A percentile compares a stretch with the other conserved stretches of the same genome.
These are phyloP conservation scores for Sporothrix humicola DNA, from an alignment of 2,329 filamentous ascomycete genomes.

Conservation along the genomic window DNA sequence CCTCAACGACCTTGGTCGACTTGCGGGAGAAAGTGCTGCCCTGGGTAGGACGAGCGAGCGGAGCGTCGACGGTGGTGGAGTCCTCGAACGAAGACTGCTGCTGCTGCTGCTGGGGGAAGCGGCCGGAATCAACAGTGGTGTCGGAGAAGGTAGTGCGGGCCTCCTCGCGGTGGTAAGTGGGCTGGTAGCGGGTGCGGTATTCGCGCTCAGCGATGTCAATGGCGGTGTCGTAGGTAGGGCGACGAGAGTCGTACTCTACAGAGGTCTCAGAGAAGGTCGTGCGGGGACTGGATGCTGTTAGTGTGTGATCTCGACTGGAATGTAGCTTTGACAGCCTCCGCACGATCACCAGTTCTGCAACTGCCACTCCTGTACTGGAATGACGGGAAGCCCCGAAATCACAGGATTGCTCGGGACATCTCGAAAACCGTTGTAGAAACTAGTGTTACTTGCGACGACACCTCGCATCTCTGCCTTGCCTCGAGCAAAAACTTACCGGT, in stretches of 20 bases:
- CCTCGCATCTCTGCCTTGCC: neutral
- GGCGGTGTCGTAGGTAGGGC: constrained; percentile 55
- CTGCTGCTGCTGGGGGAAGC: constrained; percentile 45
- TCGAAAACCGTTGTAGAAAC: neutral
- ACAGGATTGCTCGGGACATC: constrained; percentile 23
- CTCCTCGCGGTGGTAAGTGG: constrained; percentile 52
- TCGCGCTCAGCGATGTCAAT: constrained; percentile 70
- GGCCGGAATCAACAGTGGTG: constrained; percentile 47
- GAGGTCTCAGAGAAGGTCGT: constrained; percentile 65
- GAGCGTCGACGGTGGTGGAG: constrained; percentile 61
- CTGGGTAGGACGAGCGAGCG: constrained; percentile 47
- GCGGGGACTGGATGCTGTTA: constrained; percentile 45
- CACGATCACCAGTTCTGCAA: neutral
- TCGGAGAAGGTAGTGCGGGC: constrained; percentile 42
- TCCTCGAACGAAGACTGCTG: constrained; percentile 57
- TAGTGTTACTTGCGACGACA: constrained; percentile 20
- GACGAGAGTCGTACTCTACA: constrained; percentile 66
- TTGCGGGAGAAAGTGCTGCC: constrained; percentile 57
- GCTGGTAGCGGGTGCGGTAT: constrained; percentile 67
- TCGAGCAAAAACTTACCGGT: constrained; percentile 51
- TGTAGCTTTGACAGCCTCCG: neutral
- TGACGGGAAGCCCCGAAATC: constrained; percentile 30
- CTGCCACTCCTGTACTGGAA: constrained; percentile 31
- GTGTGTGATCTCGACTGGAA: constrained; percentile 1
- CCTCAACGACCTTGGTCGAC: constrained; percentile 65